Base-by-base conservation (phyloP, 495 filamentous ascomycete genomes). In the Aspergillus haitiensis region DNA sequence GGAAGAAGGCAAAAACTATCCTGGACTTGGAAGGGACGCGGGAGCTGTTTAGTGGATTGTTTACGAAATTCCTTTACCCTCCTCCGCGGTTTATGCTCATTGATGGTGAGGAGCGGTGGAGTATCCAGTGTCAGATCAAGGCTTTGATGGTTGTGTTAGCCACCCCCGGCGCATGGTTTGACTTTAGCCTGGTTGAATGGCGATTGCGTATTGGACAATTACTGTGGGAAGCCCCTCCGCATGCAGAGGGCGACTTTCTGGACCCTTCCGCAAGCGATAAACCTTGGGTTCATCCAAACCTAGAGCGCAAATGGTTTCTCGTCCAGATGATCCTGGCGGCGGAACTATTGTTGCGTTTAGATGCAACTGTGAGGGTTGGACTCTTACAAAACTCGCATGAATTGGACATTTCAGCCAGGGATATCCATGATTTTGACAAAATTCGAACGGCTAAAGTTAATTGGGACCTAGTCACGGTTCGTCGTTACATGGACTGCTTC, bases 171-270 rank as follows among this genome's bases (percentile, higher is more conserved):
- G 73, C 81, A 13, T 96, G 91, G 91, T 76, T 88, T 13, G 85
- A 96, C 67, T 92, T 96, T 64, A 88, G 86, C 44, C 74, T 87
- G 27, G 83, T 90, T 0, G 89, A 92, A 66, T 93, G 89, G 89
- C 81, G 91, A 16, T 84, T 93, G 32, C 77, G 87, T 10, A 81
- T 88, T 1, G 91, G 91, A n/a, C 90, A 94, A 65, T 72, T 94
- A 59, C 75, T 96, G 15, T 96, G 90, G 89, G 88, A 86, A 16
- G 56, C 55, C 12, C 70, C 75, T n/a, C 75, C 78, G 15, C 69
- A 77, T 42, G 76, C 76, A 40, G 84, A 83, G 54, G 82, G 83
- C 12, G 72, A 84, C 52, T 78, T 74, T 47, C 67, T 82, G 35
- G 75, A 78, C 2, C 59, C 71, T 7, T 68, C 70, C 13, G 71